Base-by-base conservation (phyloP, 2,329 filamentous ascomycete species). In the Coleophoma crateriformis region DNA sequence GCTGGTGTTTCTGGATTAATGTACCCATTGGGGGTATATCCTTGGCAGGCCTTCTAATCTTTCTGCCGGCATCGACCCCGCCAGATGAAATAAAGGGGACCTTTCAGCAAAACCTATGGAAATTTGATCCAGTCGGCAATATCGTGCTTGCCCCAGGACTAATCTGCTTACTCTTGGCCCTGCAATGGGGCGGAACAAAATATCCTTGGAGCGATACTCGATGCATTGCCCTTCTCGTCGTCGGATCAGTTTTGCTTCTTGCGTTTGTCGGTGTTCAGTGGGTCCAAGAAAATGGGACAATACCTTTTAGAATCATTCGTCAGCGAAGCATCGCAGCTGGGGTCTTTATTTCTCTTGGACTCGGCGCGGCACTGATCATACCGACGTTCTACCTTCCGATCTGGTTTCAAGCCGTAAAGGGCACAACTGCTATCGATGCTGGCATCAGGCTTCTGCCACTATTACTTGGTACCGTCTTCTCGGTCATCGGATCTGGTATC, bases 31-130 rank as follows among this genome's bases (percentile, higher is more conserved):
- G 70, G n/a, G 81, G 77, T 2, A 57, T 75, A 2, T 79, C 79
- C 10, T 77, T 85, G 57, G 45, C 77, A 33, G 72, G 84, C 35
- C 68, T 83, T 14, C 58, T 81, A 27, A 74, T 85, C 58, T 78
- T 81, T 55, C 70, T 87, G 22, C 77, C 27, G 8, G 6, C 27
- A 4, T 27, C 27, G 27, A 84, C 56, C 62, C 87, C 20, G 75
- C 83, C 49, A 82, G 77, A 2, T 82, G 83, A 0, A 73, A 73
- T 75, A 79, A 0, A 62, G 85, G 3, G n/a, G 4, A 19, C 14
- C 11, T 38, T 19, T 19, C 14, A 15, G 20, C 7, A 22, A 17
- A 73, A 73, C 61, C 44, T 74, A n/a, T 59, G 65, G 1, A 69
- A 74, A 54, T 68, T 76, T 61, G 74, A 76, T 48, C 63, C 68